Evolutionary conservation across 2,329 filamentous ascomycete species (phyloP).

Genomic region (Phialemoniopsis sp.): DNA sequence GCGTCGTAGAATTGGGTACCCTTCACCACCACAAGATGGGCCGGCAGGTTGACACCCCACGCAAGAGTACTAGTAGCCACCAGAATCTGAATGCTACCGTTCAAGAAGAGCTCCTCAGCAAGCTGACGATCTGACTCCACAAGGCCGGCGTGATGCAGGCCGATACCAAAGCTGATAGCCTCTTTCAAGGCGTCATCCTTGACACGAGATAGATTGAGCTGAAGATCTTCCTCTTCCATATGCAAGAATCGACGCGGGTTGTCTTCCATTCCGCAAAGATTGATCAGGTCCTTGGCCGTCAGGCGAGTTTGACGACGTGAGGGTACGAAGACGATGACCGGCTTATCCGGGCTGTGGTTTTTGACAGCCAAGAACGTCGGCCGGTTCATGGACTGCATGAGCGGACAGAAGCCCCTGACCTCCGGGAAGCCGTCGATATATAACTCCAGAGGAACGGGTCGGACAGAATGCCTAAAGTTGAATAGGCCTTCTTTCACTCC

Average conservation of each 20-base stretch:
- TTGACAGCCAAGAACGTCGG: slow-evolving; percentile 97
- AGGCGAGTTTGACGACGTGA: slow-evolving; percentile 91
- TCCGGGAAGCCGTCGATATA: slow-evolving; percentile 98
- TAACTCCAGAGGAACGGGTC: slow-evolving; percentile 90
- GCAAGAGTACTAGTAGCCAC: slow-evolving; percentile 94
- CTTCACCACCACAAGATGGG: slow-evolving; percentile 95
- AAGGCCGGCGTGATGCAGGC: slow-evolving; percentile 92
- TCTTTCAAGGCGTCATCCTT: slow-evolving; percentile 92
- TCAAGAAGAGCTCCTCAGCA: slow-evolving; percentile 89
- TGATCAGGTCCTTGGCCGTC: slow-evolving; percentile 94
- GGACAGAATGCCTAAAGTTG: slow-evolving; percentile 96
- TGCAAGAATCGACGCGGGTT: slow-evolving; percentile 88
- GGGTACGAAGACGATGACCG: slow-evolving; percentile 96
- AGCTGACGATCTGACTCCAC: slow-evolving; percentile 91
- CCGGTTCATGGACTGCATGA: slow-evolving; percentile 99
- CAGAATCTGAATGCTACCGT: slow-evolving; percentile 97
- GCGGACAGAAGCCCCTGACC: slow-evolving; percentile 87
- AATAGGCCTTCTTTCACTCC: slow-evolving; percentile 94
- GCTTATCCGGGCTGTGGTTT: slow-evolving; percentile 91
- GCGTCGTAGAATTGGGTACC: slow-evolving; percentile 98
- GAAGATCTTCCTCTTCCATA: slow-evolving; percentile 92
- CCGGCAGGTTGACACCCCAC: slow-evolving; percentile 97
- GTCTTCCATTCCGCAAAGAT: slow-evolving; percentile 97
- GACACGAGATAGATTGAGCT: slow-evolving; percentile 80
- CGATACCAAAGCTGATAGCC: slow-evolving; percentile 95